Conservation (phyloP, 2,329 filamentous ascomycete species). For the Pestalotiopsis sp. region DNA sequence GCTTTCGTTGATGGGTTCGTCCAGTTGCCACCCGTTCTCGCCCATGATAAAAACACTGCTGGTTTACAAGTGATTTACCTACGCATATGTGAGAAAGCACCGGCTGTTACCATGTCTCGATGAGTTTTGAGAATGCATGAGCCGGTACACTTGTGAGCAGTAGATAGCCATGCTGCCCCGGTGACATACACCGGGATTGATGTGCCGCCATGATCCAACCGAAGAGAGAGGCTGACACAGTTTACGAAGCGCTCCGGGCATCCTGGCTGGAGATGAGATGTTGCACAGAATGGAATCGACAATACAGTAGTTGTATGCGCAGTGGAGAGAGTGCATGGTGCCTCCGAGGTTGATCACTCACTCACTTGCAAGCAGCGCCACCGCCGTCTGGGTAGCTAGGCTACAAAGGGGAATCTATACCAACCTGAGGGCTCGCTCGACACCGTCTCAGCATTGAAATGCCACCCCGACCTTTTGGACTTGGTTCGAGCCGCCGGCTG, state of each 20-base stretch:
- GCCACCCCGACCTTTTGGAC: constrained; percentile 79
- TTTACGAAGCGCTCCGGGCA: neutral
- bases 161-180: neutral
- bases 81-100: neutral
- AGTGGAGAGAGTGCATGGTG: neutral
- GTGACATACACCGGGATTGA: neutral
- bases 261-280: neutral
- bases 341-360: neutral
- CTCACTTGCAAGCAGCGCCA: neutral
- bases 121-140: neutral
- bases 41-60: neutral
- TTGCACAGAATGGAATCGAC: neutral
- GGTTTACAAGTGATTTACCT: neutral
- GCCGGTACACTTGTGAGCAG: neutral
- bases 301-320: neutral
- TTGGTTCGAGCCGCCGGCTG: constrained; percentile 78
- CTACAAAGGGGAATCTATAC: neutral
- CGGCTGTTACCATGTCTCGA: neutral
- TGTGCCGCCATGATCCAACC: neutral
- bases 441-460: constrained; percentile 72
- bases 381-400: neutral
- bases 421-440: neutral
- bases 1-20: too few species aligned
- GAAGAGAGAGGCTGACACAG: neutral
- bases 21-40: too few species aligned